These are phyloP conservation scores for Phialophora expanda DNA, from an alignment of 2,329 filamentous ascomycete genomes.

Conservation along the genomic window DNA sequence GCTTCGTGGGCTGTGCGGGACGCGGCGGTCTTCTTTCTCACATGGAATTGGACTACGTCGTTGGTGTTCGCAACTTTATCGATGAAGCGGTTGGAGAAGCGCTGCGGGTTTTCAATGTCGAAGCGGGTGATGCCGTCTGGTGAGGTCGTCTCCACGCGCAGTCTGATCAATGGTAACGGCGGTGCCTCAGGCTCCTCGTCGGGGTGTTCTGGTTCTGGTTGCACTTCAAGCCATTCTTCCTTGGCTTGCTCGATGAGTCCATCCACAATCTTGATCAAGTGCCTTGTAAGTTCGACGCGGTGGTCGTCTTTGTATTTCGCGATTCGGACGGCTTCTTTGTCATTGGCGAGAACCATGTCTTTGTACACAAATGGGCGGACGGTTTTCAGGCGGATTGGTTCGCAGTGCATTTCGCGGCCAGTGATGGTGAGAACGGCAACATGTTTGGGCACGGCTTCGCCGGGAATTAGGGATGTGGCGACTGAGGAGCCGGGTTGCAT, in stretches of 20 bases:
- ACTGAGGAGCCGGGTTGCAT: constrained; percentile 98
- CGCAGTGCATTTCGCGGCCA: constrained; percentile 77
- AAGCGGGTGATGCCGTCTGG: constrained; percentile 78
- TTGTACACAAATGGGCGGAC: constrained; percentile 89
- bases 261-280: constrained; percentile 78
- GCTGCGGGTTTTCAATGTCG: constrained; percentile 91
- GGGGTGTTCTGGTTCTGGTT: constrained; percentile 65
- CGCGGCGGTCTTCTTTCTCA: constrained; percentile 72
- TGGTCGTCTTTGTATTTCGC: constrained; percentile 84
- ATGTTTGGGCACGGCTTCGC: constrained; percentile 89
- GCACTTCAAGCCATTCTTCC: constrained; percentile 77
- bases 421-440: constrained; percentile 84
- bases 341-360: constrained; percentile 77
- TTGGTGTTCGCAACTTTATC: constrained; percentile 92
- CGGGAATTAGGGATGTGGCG: constrained; percentile 86
- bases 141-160: constrained; percentile 88
- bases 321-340: constrained; percentile 76
- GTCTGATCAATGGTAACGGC: constrained; percentile 81
- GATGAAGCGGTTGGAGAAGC: constrained; percentile 90
- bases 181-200: constrained; percentile 57
- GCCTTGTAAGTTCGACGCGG: constrained; percentile 75
- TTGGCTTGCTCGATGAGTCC: constrained; percentile 87
- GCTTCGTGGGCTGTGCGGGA: constrained; percentile 57
- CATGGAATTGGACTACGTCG: constrained; percentile 90
- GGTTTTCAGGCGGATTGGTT: constrained; percentile 81